Base-by-base conservation (phyloP, 1,284 basidiomycete genomes). In the Trametes pubescens region DNA sequence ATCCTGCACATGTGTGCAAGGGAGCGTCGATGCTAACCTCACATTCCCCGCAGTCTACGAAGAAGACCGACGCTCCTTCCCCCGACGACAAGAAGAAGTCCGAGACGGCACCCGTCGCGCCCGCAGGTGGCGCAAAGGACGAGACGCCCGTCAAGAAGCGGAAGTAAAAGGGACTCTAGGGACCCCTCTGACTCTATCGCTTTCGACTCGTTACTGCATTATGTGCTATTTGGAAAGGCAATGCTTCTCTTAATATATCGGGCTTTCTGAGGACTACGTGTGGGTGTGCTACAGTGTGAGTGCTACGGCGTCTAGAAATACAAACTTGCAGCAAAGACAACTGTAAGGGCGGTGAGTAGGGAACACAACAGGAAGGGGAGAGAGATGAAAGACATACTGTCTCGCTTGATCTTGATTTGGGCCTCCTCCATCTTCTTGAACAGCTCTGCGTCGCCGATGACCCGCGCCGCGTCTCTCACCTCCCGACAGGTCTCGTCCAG, bases 341-440 rank as follows among this genome's bases (percentile, higher is more conserved):
- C 92, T 94, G 69, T 6, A 51, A 18, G 24, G 21, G 13, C 32
- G 38, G 54, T 47, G 56, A 61, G 51, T 53, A 24, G 40, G 56
- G 40, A 11, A 13, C 63, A 24, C 10, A 32, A 46, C 37, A 57
- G 56, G 37, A 22, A 46, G 37, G 35, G 16, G 47, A 3, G 22
- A 11, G 8, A 11, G 14, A 22, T 32, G 6, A n/a, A 37, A 9
- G 40, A 84, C 93, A 85, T 77, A 95, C 94, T 96, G 76, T 98
- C 96, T 74, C 96, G 83, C 78, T 96, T 96, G 73, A 99, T 98
- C 75, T 93, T 91, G 22, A 89, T 86, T 75, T 98, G 96, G 0
- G 94, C 92, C 71, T 93, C 93, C 75, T 99, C 97, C 95, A 99
- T 99, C 80, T 99, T 99, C 76, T 93, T 92, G 83, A 96, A 97